These are phyloP conservation scores for Gypsophila paniculata DNA, from an alignment of 179 eudicot genomes.

Conservation along the genomic window DNA sequence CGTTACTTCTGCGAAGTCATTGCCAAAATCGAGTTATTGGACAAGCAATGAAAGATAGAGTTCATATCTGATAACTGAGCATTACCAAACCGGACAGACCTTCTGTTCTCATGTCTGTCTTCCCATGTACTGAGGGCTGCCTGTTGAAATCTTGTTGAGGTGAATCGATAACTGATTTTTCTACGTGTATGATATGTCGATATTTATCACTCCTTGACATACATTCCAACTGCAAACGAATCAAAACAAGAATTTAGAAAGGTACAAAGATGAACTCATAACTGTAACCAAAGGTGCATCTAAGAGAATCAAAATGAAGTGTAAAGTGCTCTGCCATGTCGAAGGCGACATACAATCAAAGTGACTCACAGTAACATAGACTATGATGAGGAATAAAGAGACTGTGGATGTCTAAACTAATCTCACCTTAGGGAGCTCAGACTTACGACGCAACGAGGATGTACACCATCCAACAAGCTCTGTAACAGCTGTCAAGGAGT, in stretches of 20 bases:
- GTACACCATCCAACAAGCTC: slow-evolving; percentile 96
- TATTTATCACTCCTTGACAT: slow-evolving; percentile 47
- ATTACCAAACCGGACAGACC: slow-evolving; percentile 38
- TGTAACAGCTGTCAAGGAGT: slow-evolving; percentile 44
- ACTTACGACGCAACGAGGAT: slow-evolving; percentile 61
- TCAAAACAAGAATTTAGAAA: neutral
- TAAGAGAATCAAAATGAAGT: neutral
- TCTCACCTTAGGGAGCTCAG: slow-evolving; percentile 77
- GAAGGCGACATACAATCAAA: neutral
- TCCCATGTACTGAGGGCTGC: slow-evolving; percentile 28
- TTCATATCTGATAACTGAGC: neutral
- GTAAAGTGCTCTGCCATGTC: neutral
- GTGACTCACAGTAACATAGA: neutral
- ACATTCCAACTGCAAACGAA: slow-evolving; percentile 40
- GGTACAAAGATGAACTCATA: too few relatives aligned
- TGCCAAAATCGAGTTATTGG: neutral
- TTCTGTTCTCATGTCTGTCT: slow-evolving; percentile 44
- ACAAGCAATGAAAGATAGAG: neutral
- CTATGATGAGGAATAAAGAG: neutral
- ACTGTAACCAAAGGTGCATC: too few relatives aligned
- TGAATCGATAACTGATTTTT: slow-evolving; percentile 25
- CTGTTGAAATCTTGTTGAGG: slow-evolving; percentile 27
- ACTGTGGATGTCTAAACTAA: neutral
- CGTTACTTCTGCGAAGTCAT: slow-evolving; percentile 31
- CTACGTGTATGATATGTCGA: slow-evolving; percentile 59